These are phyloP conservation scores for Circinella umbellata DNA, from an alignment of 371 early-diverging fungal species.

Conservation along the genomic window DNA sequence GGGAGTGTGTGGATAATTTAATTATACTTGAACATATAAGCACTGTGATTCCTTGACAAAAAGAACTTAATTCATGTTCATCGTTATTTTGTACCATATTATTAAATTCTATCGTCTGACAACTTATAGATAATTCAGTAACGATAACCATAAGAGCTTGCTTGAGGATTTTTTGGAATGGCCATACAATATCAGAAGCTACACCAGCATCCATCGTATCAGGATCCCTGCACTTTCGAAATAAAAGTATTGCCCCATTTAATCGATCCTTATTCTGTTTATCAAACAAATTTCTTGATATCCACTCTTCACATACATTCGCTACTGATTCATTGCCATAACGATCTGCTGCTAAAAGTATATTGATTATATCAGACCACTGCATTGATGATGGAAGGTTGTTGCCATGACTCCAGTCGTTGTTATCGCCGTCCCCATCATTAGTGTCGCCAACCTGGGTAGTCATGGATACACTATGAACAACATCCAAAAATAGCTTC, in stretches of 20 bases:
- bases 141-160: slow-evolving; percentile 17
- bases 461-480: background rate
- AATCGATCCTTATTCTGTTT: background rate
- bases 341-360: slow-evolving; percentile 35
- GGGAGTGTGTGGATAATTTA: no score
- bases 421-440: no score
- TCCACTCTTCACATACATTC: slow-evolving; percentile 32
- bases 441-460: no score
- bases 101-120: slow-evolving; percentile 20
- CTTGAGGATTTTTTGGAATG: slow-evolving; percentile 25
- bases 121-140: slow-evolving; percentile 15
- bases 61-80: slow-evolving; percentile 27
- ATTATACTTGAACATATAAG: background rate
- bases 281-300: slow-evolving; percentile 18
- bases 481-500: slow-evolving; percentile 3
- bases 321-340: slow-evolving; percentile 26
- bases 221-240: slow-evolving; percentile 31
- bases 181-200: slow-evolving; percentile 28
- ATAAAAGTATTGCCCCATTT: slow-evolving; percentile 30
- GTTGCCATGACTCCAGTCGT: no score
- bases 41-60: slow-evolving; percentile 31
- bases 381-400: background rate
- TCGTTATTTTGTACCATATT: slow-evolving; percentile 27
- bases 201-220: slow-evolving; percentile 29
- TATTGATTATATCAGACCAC: slow-evolving; percentile 31